Evolutionary conservation across 768 basidiomycete genomes (phyloP), one percentile per base, ranked within the genome.

Genomic region (Hygrocybe coccinea): DNA sequence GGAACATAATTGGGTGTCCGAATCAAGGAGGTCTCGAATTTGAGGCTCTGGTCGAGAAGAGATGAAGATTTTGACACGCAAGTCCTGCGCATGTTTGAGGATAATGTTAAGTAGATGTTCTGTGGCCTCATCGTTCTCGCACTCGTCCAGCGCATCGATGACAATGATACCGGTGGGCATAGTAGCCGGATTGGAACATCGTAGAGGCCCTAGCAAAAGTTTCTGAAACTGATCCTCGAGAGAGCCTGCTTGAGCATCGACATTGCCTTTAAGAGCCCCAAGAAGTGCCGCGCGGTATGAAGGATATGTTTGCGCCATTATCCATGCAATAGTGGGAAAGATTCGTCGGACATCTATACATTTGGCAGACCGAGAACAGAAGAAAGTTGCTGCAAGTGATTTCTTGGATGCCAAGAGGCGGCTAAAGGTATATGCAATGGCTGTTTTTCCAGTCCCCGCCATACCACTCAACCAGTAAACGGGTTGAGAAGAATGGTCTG

Each of bases 31-130:
- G 38, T 41, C 38, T 19, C 38, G 38, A 19, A 41, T 41, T 41
- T 41, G 38, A 15, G 38, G 38, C 24, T 47, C 46, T 47, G 46
- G 46, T 19, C 46, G 46, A 25, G 17, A 19, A 3, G 46, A 47
- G 46, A 47, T 47, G 46, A 47, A 47, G 21, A 47, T 22, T 47
- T 47, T 47, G 46, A 47, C 21, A 14, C 17, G 46, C 25, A 47
- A 47, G n/a, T 17, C 21, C 15, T 12, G 14, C 14, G 46, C 46
- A 25, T 47, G 25, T 47, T 47, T 25, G n/a, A 47, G 46, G 24
- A 47, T 47, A 25, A 47, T 47, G 14, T 47, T 25, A 19, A 47
- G 19, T 15, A 47, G 46, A 14, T 47, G 11, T 47, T 25, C 24
- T 22, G 46, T 47, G n/a, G 46, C 46, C 25, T 47, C 46, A 29